Evolutionary conservation across 1,284 basidiomycete species (phyloP).

Genomic region (Cryptococcus wingfieldii): DNA sequence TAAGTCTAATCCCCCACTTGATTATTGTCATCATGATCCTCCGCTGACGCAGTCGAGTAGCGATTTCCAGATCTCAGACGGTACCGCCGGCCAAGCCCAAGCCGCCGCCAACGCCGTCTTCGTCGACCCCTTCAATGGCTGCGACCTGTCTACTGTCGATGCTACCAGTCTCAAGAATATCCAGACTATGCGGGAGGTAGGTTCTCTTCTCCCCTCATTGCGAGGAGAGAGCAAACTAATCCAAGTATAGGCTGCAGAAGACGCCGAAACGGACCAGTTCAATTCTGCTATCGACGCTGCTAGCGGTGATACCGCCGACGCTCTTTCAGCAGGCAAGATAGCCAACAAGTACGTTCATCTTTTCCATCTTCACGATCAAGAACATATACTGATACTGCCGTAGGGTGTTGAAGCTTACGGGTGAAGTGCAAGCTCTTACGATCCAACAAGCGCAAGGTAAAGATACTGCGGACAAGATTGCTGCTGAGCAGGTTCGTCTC

Average conservation of each 20-base stretch:
- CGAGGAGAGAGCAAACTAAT: not conserved
- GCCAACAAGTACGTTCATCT: conserved; percentile 50
- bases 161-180: conserved; percentile 39
- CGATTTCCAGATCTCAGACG: conserved; percentile 54
- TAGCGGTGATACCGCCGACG: conserved; percentile 47
- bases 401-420: conserved; percentile 54
- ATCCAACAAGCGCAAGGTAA: conserved; percentile 42
- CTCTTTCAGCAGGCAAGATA: conserved; percentile 53
- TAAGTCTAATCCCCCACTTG: not conserved
- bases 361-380: not conserved
- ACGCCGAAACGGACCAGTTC: conserved; percentile 52
- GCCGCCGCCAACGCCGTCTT: conserved; percentile 51
- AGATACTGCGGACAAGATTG: conserved; percentile 4
- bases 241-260: conserved; percentile 46
- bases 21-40: not conserved
- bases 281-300: conserved; percentile 53
- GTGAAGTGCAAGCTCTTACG: conserved; percentile 48
- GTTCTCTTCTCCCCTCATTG: not conserved
- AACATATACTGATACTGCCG: not conserved
- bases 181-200: conserved; percentile 51
- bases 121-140: conserved; percentile 46
- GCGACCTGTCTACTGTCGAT: conserved; percentile 46
- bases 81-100: conserved; percentile 50
- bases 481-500: conserved; percentile 8
- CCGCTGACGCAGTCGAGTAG: not conserved